phyloP scores from a whole-genome alignment of 2,329 filamentous ascomycete genomes.

The Coccinonectria pachysandricola region DNA sequence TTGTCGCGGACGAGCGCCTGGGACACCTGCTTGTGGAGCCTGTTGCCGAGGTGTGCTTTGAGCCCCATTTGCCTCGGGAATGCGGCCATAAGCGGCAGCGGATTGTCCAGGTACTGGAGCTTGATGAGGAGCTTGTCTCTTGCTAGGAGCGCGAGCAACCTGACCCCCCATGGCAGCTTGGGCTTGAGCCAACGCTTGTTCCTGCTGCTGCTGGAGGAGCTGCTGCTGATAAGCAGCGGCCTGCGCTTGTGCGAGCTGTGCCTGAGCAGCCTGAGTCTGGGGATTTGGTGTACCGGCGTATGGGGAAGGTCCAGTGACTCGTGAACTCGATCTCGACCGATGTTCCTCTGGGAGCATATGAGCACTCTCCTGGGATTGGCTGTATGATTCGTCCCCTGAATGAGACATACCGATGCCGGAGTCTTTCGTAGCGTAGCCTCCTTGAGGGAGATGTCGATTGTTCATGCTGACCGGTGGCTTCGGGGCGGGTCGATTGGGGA shows the following conservation, averaged over 20 bases:
- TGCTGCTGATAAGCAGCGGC: slow-evolving; percentile 49
- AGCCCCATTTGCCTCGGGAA: slow-evolving; percentile 22
- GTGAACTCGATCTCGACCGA: slow-evolving; percentile 59
- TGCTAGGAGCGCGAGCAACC: slow-evolving; percentile 63
- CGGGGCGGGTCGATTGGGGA: slow-evolving; percentile 78
- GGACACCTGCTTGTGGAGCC: slow-evolving; percentile 25
- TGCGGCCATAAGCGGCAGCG: slow-evolving; percentile 18
- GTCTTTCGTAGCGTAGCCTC: slow-evolving; percentile 44
- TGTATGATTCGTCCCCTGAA: slow-evolving; percentile 44
- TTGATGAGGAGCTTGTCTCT: slow-evolving; percentile 42
- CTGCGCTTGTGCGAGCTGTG: slow-evolving; percentile 27
- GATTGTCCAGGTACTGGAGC: slow-evolving; percentile 13
- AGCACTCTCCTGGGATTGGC: slow-evolving; percentile 41
- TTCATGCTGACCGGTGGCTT: slow-evolving; percentile 65
- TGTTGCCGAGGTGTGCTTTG: slow-evolving; percentile 26
- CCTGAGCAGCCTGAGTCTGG: no score
- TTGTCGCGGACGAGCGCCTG: slow-evolving; percentile 61
- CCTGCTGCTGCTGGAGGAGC: slow-evolving; percentile 70
- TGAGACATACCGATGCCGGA: slow-evolving; percentile 53
- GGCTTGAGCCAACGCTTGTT: slow-evolving; percentile 69
- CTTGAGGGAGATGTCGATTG: slow-evolving; percentile 44
- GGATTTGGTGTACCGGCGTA: slow-evolving; percentile 31
- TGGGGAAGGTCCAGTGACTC: slow-evolving; percentile 42
- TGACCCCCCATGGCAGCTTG: slow-evolving; percentile 67
- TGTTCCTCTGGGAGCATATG: slow-evolving; percentile 58